phyloP scores from a whole-genome alignment of 352 stramenopile species.

The Pythium phragmiticola region DNA sequence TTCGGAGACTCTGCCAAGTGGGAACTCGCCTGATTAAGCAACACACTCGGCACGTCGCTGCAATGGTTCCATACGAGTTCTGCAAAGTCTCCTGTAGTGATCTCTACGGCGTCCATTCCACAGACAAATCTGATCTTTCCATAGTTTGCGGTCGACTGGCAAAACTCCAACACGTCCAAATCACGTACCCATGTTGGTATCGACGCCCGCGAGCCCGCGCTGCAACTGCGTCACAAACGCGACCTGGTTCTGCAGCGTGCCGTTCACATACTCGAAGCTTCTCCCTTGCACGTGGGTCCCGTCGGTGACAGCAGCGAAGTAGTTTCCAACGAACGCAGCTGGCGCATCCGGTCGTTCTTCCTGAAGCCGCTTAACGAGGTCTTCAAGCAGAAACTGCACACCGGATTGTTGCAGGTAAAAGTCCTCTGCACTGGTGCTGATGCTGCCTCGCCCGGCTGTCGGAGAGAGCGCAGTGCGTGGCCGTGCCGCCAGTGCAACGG shows the following conservation, averaged over 20 bases:
- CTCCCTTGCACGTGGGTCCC: slow-evolving; percentile 40
- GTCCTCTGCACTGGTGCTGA: slow-evolving; percentile 24
- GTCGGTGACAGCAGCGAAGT: slow-evolving; percentile 37
- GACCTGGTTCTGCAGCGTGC: slow-evolving; percentile 49
- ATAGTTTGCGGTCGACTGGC: not conserved
- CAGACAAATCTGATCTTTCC: not conserved
- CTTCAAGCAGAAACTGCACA: slow-evolving; percentile 54
- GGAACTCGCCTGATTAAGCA: slow-evolving; percentile 41
- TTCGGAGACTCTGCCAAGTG: slow-evolving; percentile 42
- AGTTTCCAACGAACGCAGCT: slow-evolving; percentile 39
- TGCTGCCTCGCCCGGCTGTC: not conserved
- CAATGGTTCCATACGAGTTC: slow-evolving; percentile 62
- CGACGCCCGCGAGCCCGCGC: slow-evolving; percentile 36
- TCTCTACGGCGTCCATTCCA: slow-evolving; percentile 26
- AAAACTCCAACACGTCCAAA: not conserved
- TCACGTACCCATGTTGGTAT: slow-evolving; percentile 34
- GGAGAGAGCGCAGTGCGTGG: not conserved
- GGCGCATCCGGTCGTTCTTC: slow-evolving; percentile 45
- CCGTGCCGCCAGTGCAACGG: slow-evolving; percentile 1
- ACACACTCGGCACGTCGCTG: slow-evolving; percentile 40
- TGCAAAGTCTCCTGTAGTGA: slow-evolving; percentile 56
- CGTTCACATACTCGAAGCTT: slow-evolving; percentile 53
- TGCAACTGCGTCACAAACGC: slow-evolving; percentile 51
- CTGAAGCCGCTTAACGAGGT: slow-evolving; percentile 50
- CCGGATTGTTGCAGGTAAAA: slow-evolving; percentile 55